Percentiles rank a stretch among this genome's conserved stretches.
These are phyloP conservation scores for Phytopythium helicoides DNA, from an alignment of 352 stramenopile genomes.

Conservation along the genomic window DNA sequence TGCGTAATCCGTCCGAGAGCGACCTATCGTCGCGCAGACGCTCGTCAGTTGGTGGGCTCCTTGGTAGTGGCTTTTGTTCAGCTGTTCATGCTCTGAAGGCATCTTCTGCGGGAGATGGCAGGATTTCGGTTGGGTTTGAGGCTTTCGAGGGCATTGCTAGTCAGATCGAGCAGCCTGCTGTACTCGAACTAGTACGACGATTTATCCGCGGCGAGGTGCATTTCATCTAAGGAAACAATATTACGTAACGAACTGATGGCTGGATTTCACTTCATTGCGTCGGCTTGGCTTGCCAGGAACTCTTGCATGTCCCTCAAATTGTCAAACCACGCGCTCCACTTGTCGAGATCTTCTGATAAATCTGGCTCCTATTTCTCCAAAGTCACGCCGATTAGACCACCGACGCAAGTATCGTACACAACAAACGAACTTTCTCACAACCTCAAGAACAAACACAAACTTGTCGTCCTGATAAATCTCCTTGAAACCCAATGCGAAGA, in stretches of 20 bases:
- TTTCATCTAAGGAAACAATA: slow-evolving; percentile 45
- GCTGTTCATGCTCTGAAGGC: background rate
- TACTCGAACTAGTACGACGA: slow-evolving; percentile 53
- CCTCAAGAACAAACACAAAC: slow-evolving; percentile 66
- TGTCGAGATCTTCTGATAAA: slow-evolving; percentile 67
- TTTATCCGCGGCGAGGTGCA: slow-evolving; percentile 48
- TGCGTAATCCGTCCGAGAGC: slow-evolving; percentile 3
- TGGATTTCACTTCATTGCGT: slow-evolving; percentile 1
- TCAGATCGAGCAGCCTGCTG: slow-evolving; percentile 13
- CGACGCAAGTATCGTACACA: background rate
- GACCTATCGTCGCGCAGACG: background rate
- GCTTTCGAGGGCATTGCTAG: slow-evolving; percentile 3
- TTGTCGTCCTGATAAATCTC: slow-evolving; percentile 52
- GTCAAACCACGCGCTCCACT: slow-evolving; percentile 83
- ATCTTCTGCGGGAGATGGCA: background rate
- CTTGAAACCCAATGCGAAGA: slow-evolving; percentile 73
- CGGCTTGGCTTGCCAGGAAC: slow-evolving; percentile 32
- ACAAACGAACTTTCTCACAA: too few relatives aligned
- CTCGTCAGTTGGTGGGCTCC: background rate
- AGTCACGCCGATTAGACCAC: background rate
- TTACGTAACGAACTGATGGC: too few relatives aligned
- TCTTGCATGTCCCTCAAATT: slow-evolving; percentile 63
- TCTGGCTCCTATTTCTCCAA: slow-evolving; percentile 52
- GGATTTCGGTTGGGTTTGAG: slow-evolving; percentile 1
- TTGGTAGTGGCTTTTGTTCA: slow-evolving; percentile 5